Conservation (phyloP, 495 filamentous ascomycete genomes). For the Tetracladium setigerum region DNA sequence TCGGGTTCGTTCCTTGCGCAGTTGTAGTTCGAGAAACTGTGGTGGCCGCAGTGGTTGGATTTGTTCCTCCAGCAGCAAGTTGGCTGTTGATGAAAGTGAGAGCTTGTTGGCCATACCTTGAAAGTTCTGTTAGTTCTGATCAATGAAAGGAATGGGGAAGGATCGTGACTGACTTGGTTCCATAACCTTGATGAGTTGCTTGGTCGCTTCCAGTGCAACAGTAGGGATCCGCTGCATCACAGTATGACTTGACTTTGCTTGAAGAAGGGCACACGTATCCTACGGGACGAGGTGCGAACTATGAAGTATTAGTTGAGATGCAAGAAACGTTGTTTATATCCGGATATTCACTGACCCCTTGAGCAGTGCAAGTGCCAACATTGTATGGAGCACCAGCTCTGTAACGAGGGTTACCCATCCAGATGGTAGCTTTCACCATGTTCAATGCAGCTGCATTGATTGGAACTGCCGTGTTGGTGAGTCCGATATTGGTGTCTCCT, state of each 20-base stretch:
- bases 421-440: slow-evolving; percentile 53
- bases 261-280: slow-evolving; percentile 47
- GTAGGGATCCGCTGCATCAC: slow-evolving; percentile 54
- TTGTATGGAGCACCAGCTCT: slow-evolving; percentile 46
- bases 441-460: slow-evolving; percentile 36
- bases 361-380: slow-evolving; percentile 48
- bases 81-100: slow-evolving; percentile 46
- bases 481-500: slow-evolving; percentile 42
- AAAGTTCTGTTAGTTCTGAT: too few relatives aligned
- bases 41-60: too few relatives aligned
- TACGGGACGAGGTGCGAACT: slow-evolving; percentile 49
- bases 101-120: slow-evolving; percentile 45
- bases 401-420: slow-evolving; percentile 55
- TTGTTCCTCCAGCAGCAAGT: slow-evolving; percentile 13
- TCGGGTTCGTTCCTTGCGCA: too few relatives aligned
- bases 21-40: too few relatives aligned
- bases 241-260: slow-evolving; percentile 51
- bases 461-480: slow-evolving; percentile 37
- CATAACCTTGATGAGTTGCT: slow-evolving; percentile 50
- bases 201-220: slow-evolving; percentile 55
- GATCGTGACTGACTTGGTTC: slow-evolving; percentile 23
- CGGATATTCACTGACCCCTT: slow-evolving; percentile 40
- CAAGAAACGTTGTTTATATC: background rate
- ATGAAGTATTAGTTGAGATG: slow-evolving; percentile 3
- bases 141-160: too few relatives aligned